Base-by-base conservation (phyloP, 1,284 basidiomycete species). In the Austroboletus niveus region DNA sequence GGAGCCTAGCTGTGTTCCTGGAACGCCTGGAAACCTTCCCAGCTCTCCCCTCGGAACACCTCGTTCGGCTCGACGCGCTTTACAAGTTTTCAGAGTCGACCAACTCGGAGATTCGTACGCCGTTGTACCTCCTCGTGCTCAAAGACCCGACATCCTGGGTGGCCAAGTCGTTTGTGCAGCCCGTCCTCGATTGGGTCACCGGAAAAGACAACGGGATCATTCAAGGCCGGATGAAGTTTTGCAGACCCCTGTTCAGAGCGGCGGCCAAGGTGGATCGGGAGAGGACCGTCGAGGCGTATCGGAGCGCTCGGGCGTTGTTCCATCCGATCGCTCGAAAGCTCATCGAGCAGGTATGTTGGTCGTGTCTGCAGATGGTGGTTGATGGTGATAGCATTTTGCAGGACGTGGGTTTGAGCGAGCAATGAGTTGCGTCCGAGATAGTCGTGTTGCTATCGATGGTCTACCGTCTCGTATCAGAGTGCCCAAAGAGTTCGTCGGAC, bases 211-310 rank as follows among this genome's bases (percentile, higher is more conserved):
- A 75, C 11, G 82, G 80, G 4, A 68, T 84, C 40, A 69, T 89
- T 49, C 84, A 87, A 58, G 89, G 87, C 2, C 75, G 89, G 43
- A 91, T 92, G 89, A 92, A 92, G 69, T 91, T 91, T 72, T 91
- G 88, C 68, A 70, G 91, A 51, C 86, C 87, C 0, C 69, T 82
- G 15, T 84, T 91, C 66, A 72, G 78, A 47, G 79, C 74, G 0
- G 74, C 81, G 12, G 69, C 66, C 52, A 76, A 80, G 57, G 84
- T 89, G 10, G 78, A 94, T 65, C 69, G 72, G 7, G 70, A 75
- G 15, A 71, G 89, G 42, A 89, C 94, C 0, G 69, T 82, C 55
- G 75, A 76, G 20, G 75, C 74, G n/a, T 94, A 87, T 65, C 59
- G 60, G 32, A 72, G 72, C 39, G 73, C 80, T 53, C 80, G 80